Evolutionary conservation across 1,284 basidiomycete species (phyloP).

Genomic region (Ceratobasidium theobromae): DNA sequence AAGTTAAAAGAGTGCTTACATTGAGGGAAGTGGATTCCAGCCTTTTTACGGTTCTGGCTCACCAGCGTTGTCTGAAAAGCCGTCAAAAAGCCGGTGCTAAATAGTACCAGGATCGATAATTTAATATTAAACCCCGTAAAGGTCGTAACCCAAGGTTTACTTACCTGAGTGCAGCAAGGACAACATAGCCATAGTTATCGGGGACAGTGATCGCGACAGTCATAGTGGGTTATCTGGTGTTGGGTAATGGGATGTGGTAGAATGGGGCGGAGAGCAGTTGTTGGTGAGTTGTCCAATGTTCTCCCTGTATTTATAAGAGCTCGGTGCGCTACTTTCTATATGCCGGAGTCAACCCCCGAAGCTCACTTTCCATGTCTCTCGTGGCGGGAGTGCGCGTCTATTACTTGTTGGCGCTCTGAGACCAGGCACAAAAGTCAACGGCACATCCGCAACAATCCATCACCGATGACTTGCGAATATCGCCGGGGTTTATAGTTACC

Average conservation of each 20-base stretch:
- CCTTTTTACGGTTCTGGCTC: constrained; percentile 18
- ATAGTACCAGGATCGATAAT: not conserved
- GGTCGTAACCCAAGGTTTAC: not conserved
- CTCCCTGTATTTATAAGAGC: no score
- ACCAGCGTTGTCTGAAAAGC: constrained; percentile 3
- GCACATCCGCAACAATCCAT: no score
- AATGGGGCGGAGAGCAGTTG: not conserved
- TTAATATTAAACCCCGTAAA: not conserved
- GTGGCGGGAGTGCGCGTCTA: no score
- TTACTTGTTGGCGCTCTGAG: no score
- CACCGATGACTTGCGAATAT: no score
- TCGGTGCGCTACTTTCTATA: no score
- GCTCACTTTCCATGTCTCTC: no score
- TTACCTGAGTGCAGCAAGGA: constrained; percentile 24
- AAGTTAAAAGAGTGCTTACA: constrained; percentile 9
- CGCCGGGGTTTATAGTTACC: no score
- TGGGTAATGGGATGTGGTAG: not conserved
- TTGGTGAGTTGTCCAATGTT: no score
- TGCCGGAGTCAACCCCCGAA: no score
- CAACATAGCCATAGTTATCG: constrained; percentile 34
- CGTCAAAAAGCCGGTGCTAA: constrained; percentile 16
- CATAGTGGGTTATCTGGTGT: constrained; percentile 11
- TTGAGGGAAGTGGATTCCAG: constrained; percentile 32
- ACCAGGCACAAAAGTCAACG: no score
- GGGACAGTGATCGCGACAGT: constrained; percentile 25